A percentile compares a stretch with the other conserved stretches of the same genome.
phyloP scores from a whole-genome alignment of 352 stramenopile genomes.

The Pythium vanterpoolii region DNA sequence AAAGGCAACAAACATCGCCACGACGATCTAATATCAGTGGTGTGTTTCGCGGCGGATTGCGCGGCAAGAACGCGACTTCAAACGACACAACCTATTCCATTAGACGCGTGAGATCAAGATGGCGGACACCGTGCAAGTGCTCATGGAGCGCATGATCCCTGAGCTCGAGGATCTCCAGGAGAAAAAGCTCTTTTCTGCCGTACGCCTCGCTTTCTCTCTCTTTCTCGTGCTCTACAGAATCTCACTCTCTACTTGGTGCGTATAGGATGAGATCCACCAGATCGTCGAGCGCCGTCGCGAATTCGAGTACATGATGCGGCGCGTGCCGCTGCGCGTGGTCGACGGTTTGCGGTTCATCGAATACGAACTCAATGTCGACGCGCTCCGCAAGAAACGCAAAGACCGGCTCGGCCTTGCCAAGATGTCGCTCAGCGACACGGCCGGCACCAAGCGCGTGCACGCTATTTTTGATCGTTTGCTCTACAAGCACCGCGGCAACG shows the following conservation, averaged over 20 bases:
- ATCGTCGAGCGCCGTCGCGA: slow-evolving; percentile 87
- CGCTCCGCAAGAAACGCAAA: slow-evolving; percentile 83
- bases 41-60: not conserved
- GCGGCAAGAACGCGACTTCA: not conserved
- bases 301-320: slow-evolving; percentile 92
- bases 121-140: slow-evolving; percentile 91
- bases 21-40: not conserved
- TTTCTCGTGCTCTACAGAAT: not conserved
- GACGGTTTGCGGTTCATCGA: slow-evolving; percentile 93
- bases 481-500: slow-evolving; percentile 83
- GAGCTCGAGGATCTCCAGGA: slow-evolving; percentile 92
- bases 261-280: slow-evolving; percentile 82
- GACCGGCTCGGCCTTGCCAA: slow-evolving; percentile 60
- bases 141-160: slow-evolving; percentile 93
- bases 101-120: slow-evolving; percentile 42
- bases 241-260: not conserved
- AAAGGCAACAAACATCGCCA: slow-evolving; percentile 8
- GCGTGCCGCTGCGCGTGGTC: slow-evolving; percentile 86
- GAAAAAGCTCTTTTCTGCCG: slow-evolving; percentile 77
- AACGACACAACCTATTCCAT: not conserved
- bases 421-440: slow-evolving; percentile 67
- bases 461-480: slow-evolving; percentile 86
- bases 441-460: slow-evolving; percentile 69
- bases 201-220: not conserved
- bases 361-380: slow-evolving; percentile 92